A percentile compares a stretch with the other conserved stretches of the same genome.
Evolutionary conservation across 2,329 filamentous ascomycete species (phyloP).

Genomic region (Exophiala bonariae): DNA sequence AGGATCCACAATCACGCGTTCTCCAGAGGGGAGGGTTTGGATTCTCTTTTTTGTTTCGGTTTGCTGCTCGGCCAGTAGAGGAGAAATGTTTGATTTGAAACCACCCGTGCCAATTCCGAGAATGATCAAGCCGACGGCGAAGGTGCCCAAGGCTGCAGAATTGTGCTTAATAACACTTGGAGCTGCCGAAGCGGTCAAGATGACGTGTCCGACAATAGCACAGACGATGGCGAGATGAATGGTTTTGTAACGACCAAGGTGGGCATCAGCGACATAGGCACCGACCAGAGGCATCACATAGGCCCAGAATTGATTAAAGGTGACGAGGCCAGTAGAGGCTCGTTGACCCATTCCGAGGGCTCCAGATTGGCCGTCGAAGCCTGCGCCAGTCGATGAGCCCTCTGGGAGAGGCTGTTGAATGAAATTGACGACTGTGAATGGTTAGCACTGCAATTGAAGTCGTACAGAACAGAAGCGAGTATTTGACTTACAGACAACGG

Average conservation of each 20-base stretch:
- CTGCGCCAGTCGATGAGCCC: conserved; percentile 57
- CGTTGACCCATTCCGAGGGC: conserved; percentile 61
- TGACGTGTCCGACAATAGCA: conserved; percentile 65
- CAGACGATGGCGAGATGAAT: conserved; percentile 66
- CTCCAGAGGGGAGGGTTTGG: conserved; percentile 56
- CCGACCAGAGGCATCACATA: conserved; percentile 61
- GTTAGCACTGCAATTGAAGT: conserved; percentile 40
- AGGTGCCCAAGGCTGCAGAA: conserved; percentile 62
- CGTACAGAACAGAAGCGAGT: conserved; percentile 60
- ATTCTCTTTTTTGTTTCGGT: conserved; percentile 59
- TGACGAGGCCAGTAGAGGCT: conserved; percentile 52
- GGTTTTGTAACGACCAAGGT: conserved; percentile 68
- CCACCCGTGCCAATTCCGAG: conserved; percentile 76
- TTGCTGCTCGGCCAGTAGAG: conserved; percentile 71
- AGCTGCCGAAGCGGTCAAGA: conserved; percentile 66
- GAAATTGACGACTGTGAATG: conserved; percentile 58
- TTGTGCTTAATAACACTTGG: conserved; percentile 61
- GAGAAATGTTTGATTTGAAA: conserved; percentile 79
- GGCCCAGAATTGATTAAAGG: conserved; percentile 63
- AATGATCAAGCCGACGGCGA: conserved; percentile 64
- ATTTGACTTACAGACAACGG: conserved; percentile 40
- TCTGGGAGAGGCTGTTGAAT: conserved; percentile 57
- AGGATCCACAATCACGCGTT: conserved; percentile 71
- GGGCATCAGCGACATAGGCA: conserved; percentile 65
- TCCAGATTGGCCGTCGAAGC: conserved; percentile 51